Base-by-base conservation (phyloP, 2,329 filamentous ascomycete species). In the Beauveria asiatica region DNA sequence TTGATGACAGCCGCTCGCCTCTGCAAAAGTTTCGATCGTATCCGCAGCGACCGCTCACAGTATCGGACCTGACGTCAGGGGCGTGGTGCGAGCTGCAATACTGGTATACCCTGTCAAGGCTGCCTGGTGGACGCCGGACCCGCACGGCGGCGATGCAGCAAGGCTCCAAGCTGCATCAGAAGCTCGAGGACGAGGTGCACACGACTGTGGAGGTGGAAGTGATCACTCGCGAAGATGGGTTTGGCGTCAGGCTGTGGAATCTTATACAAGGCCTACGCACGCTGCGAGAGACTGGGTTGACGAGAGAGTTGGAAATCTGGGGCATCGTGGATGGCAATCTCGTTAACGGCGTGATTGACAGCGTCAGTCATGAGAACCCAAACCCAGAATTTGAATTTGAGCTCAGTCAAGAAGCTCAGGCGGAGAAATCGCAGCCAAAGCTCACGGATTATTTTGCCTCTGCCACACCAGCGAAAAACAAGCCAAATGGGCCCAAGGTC, bases 61-160 rank as follows among this genome's bases (percentile, higher is more conserved):
- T 97, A 1, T 92, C 90, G 2, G 94, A 99, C 72, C 76, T 97
- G 25, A 85, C 92, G 0, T 88, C 90, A 1, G 92, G 92, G 2
- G 87, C 92, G 8, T 99, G 94, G 94, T 99, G 94, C 72, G 93
- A 99, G 73, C 73, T 97, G 62, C 92, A 97, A 71, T 95, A 96
- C 68, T 92, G 86, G 79, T 97, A 95, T 74, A 90, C 85, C 0
- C 80, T 99, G 59, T 89, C 86, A 3, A 86, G 84, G 59, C 84
- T 83, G 4, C 82, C 81, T 0, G 77, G 87, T 68, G 94, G 93
- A 1, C 83, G 83, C 61, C 92, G 89, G 70, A 87, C 83, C 58
- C 80, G 80, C 39, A 97, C 92, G 0, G 73, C 82, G 2, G 91
- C 90, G 0, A 99, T 99, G 94, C 87, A 86, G 70, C 81, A 84